Base-by-base conservation (phyloP, 2,329 filamentous ascomycete species). In the Emydomyces testavorans region DNA sequence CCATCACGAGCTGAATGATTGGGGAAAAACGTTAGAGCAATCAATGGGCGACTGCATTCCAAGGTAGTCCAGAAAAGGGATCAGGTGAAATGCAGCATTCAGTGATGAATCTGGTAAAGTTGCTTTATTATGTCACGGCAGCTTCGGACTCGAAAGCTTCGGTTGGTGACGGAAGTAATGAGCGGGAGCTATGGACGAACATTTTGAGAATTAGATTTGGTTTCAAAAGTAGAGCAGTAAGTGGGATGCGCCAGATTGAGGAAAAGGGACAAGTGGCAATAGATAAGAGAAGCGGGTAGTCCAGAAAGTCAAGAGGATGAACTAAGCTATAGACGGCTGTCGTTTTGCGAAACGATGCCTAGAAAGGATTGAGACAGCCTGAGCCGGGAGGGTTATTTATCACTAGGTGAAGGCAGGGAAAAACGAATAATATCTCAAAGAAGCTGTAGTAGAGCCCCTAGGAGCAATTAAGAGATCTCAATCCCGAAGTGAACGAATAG, bases 121-220 rank as follows among this genome's bases (percentile, higher is more conserved):
- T n/a, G n/a, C n/a, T n/a, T 28, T 15, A 44, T 35, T 49, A 53
- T 48, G 50, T 54, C 45, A 45, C 46, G 8, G 47, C 37, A 18
- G 40, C 42, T 38, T 39, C 24, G 50, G 43, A 48, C 15, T 48
- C 34, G 42, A 48, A 21, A 16, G 45, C 20, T 8, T 28, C 23
- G 43, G 16, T 31, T 16, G 11, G 46, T 24, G 36, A 39, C 8
- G 47, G 28, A 23, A n/a, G 24, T 13, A 20, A 41, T 21, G 48
- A 49, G 51, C 38, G 46, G 54, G 54, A 62, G 64, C 64, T 68
- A 66, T 59, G 56, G 59, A 52, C 57, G 56, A 56, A 57, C 54
- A 66, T 60, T 50, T 59, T 64, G 59, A 65, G 60, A 55, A 61
- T 65, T 61, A 63, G 62, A 63, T 51, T 55, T 55, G 52, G 54